These are phyloP conservation scores for Macroventuria anomochaeta DNA, from an alignment of 2,329 filamentous ascomycete species.

Conservation along the genomic window DNA sequence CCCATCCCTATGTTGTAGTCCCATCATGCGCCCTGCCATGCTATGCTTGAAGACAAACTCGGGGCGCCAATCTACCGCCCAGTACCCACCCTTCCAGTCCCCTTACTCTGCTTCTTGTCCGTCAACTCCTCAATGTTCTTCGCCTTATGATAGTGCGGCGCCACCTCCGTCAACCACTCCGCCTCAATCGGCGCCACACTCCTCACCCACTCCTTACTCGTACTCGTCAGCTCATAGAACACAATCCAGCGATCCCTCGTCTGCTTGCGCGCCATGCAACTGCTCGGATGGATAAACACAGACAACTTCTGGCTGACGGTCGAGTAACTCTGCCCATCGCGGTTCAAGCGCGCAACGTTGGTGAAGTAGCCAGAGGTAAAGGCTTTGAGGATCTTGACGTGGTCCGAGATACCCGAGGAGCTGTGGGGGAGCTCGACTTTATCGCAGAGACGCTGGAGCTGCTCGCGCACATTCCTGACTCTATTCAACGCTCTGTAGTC, in stretches of 20 bases:
- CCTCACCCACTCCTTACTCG: conserved; percentile 91
- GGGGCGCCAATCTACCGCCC: background rate
- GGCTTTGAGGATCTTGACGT: conserved; percentile 82
- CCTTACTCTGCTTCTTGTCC: conserved; percentile 72
- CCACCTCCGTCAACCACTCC: conserved; percentile 85
- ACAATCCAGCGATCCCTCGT: conserved; percentile 85
- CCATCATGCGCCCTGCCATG: background rate
- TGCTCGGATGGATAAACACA: conserved; percentile 90
- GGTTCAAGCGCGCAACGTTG: conserved; percentile 83
- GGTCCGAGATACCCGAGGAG: conserved; percentile 72
- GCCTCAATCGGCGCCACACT: conserved; percentile 84
- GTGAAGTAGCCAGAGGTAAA: conserved; percentile 93
- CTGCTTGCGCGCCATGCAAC: conserved; percentile 70
- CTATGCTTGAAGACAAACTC: conserved; percentile 8
- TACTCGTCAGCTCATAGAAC: conserved; percentile 83
- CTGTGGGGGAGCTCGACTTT: conserved; percentile 80
- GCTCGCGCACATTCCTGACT: conserved; percentile 89
- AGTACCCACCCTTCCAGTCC: conserved; percentile 39
- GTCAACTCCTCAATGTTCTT: conserved; percentile 83
- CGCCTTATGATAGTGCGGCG: conserved; percentile 93
- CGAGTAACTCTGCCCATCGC: conserved; percentile 85
- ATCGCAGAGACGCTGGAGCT: conserved; percentile 90
- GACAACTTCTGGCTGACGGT: conserved; percentile 90
- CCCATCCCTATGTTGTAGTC: background rate
- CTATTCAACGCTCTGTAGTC: conserved; percentile 89